Conservation (phyloP, 1,284 basidiomycete genomes). For the Moesziomyces parantarcticus region DNA sequence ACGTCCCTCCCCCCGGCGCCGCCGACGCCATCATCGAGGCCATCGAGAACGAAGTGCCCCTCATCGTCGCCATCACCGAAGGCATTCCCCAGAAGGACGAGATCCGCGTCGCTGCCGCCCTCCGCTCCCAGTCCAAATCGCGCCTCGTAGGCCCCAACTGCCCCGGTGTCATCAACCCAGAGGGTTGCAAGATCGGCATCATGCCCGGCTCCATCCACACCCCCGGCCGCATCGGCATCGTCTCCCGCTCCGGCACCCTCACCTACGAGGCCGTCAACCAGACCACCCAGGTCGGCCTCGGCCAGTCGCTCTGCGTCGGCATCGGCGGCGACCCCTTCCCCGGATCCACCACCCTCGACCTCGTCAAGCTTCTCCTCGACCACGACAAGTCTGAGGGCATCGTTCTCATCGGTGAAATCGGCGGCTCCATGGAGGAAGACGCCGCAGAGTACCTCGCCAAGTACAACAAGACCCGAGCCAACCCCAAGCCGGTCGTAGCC, state of each 20-base stretch:
- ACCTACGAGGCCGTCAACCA: constrained; percentile 72
- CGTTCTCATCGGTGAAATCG: constrained; percentile 98
- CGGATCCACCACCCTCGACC: constrained; percentile 93
- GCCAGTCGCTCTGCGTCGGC: constrained; percentile 95
- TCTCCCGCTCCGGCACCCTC: constrained; percentile 72
- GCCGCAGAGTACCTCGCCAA: constrained; percentile 93
- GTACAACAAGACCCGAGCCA: constrained; percentile 87
- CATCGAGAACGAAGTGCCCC: constrained; percentile 65
- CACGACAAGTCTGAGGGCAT: constrained; percentile 82
- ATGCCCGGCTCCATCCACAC: constrained; percentile 98
- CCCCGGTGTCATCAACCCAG: constrained; percentile 95
- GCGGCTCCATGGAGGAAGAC: constrained; percentile 99
- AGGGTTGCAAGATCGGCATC: constrained; percentile 99
- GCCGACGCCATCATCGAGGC: constrained; percentile 67
- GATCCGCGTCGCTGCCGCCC: constrained; percentile 83
- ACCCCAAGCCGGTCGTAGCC: constrained; percentile 94
- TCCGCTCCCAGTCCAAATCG: constrained; percentile 92
- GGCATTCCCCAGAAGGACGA: constrained; percentile 68
- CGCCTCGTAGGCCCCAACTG: constrained; percentile 89
- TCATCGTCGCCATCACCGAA: constrained; percentile 67
- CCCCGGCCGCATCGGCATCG: constrained; percentile 89
- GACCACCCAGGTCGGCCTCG: constrained; percentile 94
- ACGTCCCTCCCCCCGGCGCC: constrained; percentile 66
- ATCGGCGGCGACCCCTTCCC: constrained; percentile 99
- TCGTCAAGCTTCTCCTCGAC: constrained; percentile 93